Conservation (phyloP, 805 yeast species). For the Spathaspora sp. region DNA sequence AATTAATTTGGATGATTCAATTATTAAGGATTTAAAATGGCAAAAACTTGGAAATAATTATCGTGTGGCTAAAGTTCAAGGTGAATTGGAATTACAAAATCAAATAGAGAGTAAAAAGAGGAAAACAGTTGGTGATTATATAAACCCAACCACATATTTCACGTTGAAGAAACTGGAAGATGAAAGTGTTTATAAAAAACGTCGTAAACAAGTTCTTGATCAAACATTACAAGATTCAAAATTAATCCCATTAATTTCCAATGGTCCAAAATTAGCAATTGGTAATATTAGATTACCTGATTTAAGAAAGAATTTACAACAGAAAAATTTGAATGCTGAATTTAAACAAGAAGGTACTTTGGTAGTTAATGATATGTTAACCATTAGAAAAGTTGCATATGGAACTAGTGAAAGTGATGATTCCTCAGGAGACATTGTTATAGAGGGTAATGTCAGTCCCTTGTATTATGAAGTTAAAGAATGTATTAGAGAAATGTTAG, state of each 20-base stretch:
- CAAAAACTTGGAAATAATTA: slow-evolving; percentile 78
- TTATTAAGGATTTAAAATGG: slow-evolving; percentile 70
- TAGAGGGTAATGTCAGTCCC: slow-evolving; percentile 76
- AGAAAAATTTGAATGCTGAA: slow-evolving; percentile 69
- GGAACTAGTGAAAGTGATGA: slow-evolving; percentile 40
- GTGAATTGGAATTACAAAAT: slow-evolving; percentile 47
- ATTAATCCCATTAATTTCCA: slow-evolving; percentile 2
- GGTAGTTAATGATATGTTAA: slow-evolving; percentile 75
- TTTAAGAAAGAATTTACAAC: slow-evolving; percentile 58
- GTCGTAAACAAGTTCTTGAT: slow-evolving; percentile 2
- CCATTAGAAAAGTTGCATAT: slow-evolving; percentile 62
- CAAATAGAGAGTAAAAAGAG: slow-evolving; percentile 9
- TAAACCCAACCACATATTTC: slow-evolving; percentile 29
- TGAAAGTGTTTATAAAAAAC: slow-evolving; percentile 12
- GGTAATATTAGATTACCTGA: slow-evolving; percentile 89
- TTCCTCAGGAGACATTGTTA: slow-evolving; percentile 70
- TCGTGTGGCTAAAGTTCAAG: slow-evolving; percentile 77
- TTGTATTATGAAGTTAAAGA: slow-evolving; percentile 76
- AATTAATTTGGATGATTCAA: slow-evolving; percentile 61
- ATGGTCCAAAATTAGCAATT: slow-evolving; percentile 54
- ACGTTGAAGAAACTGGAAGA: slow-evolving; percentile 22
- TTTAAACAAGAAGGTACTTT: slow-evolving; percentile 91
- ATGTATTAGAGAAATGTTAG: slow-evolving; percentile 69
- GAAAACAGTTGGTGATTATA: slow-evolving; percentile 18
- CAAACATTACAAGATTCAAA: slow-evolving; percentile 1